Conservation (phyloP, 2,329 filamentous ascomycete species). For the Furcasterigmium sp. region DNA sequence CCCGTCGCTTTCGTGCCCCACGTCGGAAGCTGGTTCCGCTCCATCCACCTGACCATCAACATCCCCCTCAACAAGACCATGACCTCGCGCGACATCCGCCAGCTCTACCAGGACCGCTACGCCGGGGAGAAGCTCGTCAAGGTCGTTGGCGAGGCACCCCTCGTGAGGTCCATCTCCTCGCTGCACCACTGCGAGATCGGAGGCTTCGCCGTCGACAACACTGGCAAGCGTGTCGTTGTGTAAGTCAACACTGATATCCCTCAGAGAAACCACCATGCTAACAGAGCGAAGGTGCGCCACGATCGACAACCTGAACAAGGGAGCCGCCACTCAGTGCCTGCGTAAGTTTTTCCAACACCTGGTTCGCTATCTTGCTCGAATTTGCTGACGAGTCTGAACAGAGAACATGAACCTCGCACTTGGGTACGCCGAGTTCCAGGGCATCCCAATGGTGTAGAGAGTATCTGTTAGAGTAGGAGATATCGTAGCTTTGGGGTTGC, state of each 20-base stretch:
- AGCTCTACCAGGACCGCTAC: conserved; percentile 93
- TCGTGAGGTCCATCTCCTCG: conserved; percentile 17
- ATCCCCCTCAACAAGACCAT: conserved; percentile 83
- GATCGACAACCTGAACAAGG: conserved; percentile 92
- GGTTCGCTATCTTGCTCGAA: background rate
- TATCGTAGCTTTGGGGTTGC: no score
- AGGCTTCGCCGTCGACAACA: conserved; percentile 87
- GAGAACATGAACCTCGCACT: conserved; percentile 94
- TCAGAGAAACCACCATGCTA: conserved; percentile 2
- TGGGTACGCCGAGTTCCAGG: conserved; percentile 82
- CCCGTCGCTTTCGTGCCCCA: conserved; percentile 78
- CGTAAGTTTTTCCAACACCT: conserved; percentile 51
- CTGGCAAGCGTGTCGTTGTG: conserved; percentile 87
- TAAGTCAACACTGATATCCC: conserved; percentile 1
- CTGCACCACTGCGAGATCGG: conserved; percentile 62
- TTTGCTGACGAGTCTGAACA: conserved; percentile 23
- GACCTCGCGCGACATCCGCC: conserved; percentile 85
- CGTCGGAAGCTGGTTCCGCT: conserved; percentile 86
- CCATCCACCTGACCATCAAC: conserved; percentile 87
- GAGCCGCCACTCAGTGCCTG: conserved; percentile 86
- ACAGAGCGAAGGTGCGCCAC: conserved; percentile 58
- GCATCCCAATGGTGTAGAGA: no score
- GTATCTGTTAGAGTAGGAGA: no score
- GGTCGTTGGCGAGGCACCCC: conserved; percentile 79
- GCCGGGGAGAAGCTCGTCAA: conserved; percentile 94